Evolutionary conservation across 2,329 filamentous ascomycete species (phyloP).

Genomic region (Arthrobotrys musiformis): DNA sequence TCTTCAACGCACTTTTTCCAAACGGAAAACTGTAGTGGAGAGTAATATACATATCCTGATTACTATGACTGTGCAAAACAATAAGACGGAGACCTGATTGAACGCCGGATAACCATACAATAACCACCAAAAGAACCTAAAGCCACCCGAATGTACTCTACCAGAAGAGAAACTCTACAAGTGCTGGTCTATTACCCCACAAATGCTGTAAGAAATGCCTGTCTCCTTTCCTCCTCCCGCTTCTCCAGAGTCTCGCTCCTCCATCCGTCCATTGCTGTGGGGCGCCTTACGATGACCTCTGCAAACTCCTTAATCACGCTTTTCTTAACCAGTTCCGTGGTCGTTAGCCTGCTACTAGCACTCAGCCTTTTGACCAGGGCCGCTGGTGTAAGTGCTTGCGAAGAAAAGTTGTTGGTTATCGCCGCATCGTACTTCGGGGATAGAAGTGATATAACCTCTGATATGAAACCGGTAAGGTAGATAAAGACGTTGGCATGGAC

Average conservation of each 20-base stretch:
- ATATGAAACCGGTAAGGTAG: slow-evolving; percentile 59
- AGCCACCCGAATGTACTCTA: background rate
- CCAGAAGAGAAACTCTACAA: background rate
- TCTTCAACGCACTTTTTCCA: slow-evolving; percentile 1
- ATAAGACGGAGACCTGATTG: background rate
- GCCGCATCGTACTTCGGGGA: slow-evolving; percentile 51
- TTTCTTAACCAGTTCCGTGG: slow-evolving; percentile 52
- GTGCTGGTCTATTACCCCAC: background rate
- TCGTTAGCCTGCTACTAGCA: slow-evolving; percentile 44
- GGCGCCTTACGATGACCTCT: slow-evolving; percentile 37
- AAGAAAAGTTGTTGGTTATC: slow-evolving; percentile 8
- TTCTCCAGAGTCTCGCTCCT: slow-evolving; percentile 47
- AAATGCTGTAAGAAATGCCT: slow-evolving; percentile 42
- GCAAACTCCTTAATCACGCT: slow-evolving; percentile 46
- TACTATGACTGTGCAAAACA: no score
- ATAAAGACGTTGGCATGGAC: slow-evolving; percentile 59
- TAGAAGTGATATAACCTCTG: slow-evolving; percentile 57
- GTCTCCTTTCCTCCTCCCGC: slow-evolving; percentile 40
- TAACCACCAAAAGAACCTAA: background rate
- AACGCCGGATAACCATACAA: background rate
- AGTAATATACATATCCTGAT: background rate
- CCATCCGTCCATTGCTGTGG: slow-evolving; percentile 41
- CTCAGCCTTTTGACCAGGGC: slow-evolving; percentile 43
- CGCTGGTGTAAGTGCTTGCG: slow-evolving; percentile 23
- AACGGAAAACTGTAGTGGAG: slow-evolving; percentile 1